phyloP scores from a whole-genome alignment of 805 yeast species.

The Wickerhamomyces subpelliculosus region DNA sequence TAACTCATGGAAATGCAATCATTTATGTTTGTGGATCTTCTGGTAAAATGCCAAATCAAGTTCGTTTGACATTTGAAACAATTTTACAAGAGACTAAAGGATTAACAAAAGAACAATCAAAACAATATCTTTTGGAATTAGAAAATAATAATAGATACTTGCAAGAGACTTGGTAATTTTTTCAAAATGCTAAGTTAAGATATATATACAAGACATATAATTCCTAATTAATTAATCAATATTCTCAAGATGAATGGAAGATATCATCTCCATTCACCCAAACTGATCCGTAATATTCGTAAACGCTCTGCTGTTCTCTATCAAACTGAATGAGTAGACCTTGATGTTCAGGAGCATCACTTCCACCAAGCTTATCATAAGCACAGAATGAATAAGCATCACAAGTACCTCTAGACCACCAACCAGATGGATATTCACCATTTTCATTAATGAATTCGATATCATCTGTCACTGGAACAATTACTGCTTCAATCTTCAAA shows the following conservation, averaged over 20 bases:
- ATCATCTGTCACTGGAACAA: slow-evolving; percentile 44
- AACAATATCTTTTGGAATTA: slow-evolving; percentile 44
- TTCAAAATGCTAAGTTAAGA: not conserved
- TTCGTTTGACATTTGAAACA: slow-evolving; percentile 69
- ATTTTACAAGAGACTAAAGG: slow-evolving; percentile 43
- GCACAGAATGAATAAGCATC: slow-evolving; percentile 51
- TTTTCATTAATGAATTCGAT: slow-evolving; percentile 29
- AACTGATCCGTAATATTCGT: slow-evolving; percentile 27
- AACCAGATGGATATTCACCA: slow-evolving; percentile 31
- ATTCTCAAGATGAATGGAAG: too few relatives aligned
- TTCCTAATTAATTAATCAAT: not conserved
- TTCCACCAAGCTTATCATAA: slow-evolving; percentile 41
- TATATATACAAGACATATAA: too few relatives aligned
- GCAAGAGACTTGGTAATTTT: slow-evolving; percentile 79
- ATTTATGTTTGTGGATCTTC: slow-evolving; percentile 88
- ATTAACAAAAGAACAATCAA: slow-evolving; percentile 38
- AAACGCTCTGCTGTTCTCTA: slow-evolving; percentile 13
- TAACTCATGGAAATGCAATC: slow-evolving; percentile 49
- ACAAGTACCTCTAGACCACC: slow-evolving; percentile 45
- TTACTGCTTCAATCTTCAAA: slow-evolving; percentile 34
- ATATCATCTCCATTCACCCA: slow-evolving; percentile 3
- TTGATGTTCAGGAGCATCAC: slow-evolving; percentile 8
- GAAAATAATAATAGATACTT: slow-evolving; percentile 63
- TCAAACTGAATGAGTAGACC: slow-evolving; percentile 18
- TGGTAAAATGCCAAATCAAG: slow-evolving; percentile 90